These are phyloP conservation scores for Fusarium nurragi DNA, from an alignment of 2,329 filamentous ascomycete species.

Conservation along the genomic window DNA sequence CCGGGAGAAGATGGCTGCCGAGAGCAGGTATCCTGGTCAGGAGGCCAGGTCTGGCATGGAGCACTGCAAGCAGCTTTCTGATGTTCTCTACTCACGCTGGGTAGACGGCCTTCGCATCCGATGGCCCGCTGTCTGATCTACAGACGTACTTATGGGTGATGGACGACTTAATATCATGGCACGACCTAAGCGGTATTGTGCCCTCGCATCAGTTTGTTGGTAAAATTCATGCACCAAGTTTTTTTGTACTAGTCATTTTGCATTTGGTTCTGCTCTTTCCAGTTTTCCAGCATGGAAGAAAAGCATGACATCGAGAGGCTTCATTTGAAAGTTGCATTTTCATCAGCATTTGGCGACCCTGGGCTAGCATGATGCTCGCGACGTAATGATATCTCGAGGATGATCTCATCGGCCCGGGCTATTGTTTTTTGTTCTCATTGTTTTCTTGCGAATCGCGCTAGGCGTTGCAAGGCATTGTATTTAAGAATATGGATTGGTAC, in stretches of 20 bases:
- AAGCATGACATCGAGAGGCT: conserved; percentile 6
- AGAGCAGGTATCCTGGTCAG: conserved; percentile 65
- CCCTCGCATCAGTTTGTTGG: neutral
- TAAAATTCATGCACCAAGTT: conserved; percentile 16
- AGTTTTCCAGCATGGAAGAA: neutral
- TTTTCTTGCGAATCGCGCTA: conserved; percentile 18
- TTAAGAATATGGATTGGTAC: conserved; percentile 19
- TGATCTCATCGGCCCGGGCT: conserved; percentile 16
- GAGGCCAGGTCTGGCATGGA: conserved; percentile 79
- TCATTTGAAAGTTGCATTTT: conserved; percentile 11
- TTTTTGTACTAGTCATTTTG: conserved; percentile 23
- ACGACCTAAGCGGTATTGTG: neutral
- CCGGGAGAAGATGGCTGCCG: conserved; percentile 58
- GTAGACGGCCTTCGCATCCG: conserved; percentile 79
- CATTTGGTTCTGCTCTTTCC: conserved; percentile 13
- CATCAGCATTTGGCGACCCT: conserved; percentile 10
- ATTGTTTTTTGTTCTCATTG: conserved; percentile 20
- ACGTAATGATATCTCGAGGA: conserved; percentile 38
- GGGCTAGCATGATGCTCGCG: conserved; percentile 27
- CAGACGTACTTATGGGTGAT: neutral
- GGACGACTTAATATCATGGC: neutral
- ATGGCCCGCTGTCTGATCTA: conserved; percentile 62
- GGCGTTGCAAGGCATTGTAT: conserved; percentile 27
- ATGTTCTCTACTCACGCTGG: conserved; percentile 93
- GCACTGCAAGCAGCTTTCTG: conserved; percentile 86